Evolutionary conservation across 2,329 filamentous ascomycete species (phyloP).

Genomic region (Neophaeococcomyces mojaviensis): DNA sequence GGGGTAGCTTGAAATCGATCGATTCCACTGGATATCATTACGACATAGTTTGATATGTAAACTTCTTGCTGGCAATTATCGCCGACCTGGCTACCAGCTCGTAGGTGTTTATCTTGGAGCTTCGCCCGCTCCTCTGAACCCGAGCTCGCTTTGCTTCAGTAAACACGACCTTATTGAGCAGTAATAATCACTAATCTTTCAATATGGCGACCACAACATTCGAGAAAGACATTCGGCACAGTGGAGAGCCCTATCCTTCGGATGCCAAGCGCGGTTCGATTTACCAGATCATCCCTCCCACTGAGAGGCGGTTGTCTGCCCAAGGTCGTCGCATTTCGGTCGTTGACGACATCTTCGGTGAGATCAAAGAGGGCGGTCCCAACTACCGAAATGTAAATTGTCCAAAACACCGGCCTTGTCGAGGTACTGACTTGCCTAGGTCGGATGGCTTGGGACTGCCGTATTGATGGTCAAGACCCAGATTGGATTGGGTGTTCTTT

Average conservation of each 20-base stretch:
- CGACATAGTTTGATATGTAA: constrained; percentile 3
- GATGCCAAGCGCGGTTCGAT: constrained; percentile 9
- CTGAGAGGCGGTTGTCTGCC: constrained; percentile 9
- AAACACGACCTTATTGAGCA: constrained; percentile 5
- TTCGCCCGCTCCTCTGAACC: constrained; percentile 4
- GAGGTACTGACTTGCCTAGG: constrained; percentile 19
- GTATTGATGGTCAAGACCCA: constrained; percentile 53
- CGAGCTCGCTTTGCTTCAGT: background rate
- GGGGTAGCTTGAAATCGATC: no score
- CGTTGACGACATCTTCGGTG: constrained; percentile 31
- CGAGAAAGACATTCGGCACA: constrained; percentile 5
- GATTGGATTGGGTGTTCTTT: constrained; percentile 50
- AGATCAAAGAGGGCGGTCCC: constrained; percentile 27
- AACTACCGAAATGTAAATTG: constrained; percentile 26
- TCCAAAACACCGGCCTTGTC: background rate
- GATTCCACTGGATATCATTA: background rate
- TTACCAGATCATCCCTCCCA: constrained; percentile 10
- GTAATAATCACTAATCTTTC: constrained; percentile 1
- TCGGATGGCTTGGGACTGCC: constrained; percentile 42
- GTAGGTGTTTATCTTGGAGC: constrained; percentile 1
- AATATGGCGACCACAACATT: constrained; percentile 3
- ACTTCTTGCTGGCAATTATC: constrained; percentile 4
- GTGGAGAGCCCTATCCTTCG: background rate
- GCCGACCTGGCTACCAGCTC: constrained; percentile 1
- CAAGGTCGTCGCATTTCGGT: constrained; percentile 13